These are phyloP conservation scores for Dissoconium aciculare DNA, from an alignment of 2,329 filamentous ascomycete species.

Conservation along the genomic window DNA sequence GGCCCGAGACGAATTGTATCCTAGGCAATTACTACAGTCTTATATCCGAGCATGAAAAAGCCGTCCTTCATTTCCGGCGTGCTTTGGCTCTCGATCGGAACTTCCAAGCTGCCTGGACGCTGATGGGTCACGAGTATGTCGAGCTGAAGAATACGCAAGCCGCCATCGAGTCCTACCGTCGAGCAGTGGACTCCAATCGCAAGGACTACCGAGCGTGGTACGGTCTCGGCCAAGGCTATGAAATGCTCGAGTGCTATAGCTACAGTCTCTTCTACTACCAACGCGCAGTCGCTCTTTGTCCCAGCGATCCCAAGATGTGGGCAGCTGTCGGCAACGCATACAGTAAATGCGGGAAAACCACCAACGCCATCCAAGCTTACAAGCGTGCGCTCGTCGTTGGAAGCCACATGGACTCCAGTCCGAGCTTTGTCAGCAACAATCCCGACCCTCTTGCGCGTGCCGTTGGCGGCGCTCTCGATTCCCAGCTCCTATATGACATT, in stretches of 20 bases:
- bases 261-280: constrained; percentile 98
- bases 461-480: constrained; percentile 54
- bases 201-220: constrained; percentile 98
- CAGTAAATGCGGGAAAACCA: constrained; percentile 69
- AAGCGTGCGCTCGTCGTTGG: constrained; percentile 84
- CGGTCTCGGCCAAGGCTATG: constrained; percentile 88
- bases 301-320: constrained; percentile 98
- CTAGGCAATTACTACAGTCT: constrained; percentile 95
- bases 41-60: constrained; percentile 90
- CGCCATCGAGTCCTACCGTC: constrained; percentile 89
- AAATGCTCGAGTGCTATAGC: constrained; percentile 93
- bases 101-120: constrained; percentile 89
- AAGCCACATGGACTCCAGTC: constrained; percentile 58
- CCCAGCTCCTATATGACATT: constrained; percentile 80
- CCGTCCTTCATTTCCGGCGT: constrained; percentile 91
- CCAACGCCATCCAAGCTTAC: constrained; percentile 87
- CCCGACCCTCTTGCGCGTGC: constrained; percentile 31
- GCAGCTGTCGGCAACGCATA: constrained; percentile 86
- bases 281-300: constrained; percentile 78
- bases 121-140: constrained; percentile 98
- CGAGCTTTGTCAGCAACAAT: constrained; percentile 28
- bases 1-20: constrained; percentile 91
- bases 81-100: constrained; percentile 79
- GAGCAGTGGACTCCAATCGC: constrained; percentile 88
- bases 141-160: constrained; percentile 98